Evolutionary conservation across 176 grass and related monocot genomes (phyloP).

Genomic region (sorghum (Sorghum bicolor)): DNA sequence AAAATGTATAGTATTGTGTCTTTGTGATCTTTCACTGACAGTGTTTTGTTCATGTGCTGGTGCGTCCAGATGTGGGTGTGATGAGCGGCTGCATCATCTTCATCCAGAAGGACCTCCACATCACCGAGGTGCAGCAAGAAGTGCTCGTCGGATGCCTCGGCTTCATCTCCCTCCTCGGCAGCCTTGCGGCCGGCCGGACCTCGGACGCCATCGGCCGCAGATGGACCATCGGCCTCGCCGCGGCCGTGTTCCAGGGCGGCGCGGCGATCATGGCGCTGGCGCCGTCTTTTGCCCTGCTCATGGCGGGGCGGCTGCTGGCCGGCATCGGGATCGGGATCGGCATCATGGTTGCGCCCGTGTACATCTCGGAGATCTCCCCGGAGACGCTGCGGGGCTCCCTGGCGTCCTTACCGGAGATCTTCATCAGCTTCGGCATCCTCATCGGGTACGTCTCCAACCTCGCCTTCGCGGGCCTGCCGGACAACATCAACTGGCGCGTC

Average conservation of each 20-base stretch:
- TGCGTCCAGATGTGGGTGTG: conserved; percentile 54
- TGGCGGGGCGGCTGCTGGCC: conserved; percentile 60
- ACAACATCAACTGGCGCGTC: conserved; percentile 58
- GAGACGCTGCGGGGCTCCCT: conserved; percentile 46
- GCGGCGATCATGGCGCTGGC: conserved; percentile 59
- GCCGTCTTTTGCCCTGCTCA: conserved; percentile 57
- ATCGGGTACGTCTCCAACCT: conserved; percentile 74
- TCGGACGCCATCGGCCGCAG: conserved; percentile 64
- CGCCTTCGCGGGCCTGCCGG: conserved; percentile 46
- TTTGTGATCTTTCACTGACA: background rate
- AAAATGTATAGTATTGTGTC: background rate
- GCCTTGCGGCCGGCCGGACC: conserved; percentile 50
- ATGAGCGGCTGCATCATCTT: conserved; percentile 83
- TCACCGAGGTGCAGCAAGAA: conserved; percentile 68
- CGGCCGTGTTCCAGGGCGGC: conserved; percentile 58
- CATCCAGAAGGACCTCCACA: conserved; percentile 73
- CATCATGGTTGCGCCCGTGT: conserved; percentile 72
- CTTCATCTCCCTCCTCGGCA: conserved; percentile 68
- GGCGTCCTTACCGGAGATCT: conserved; percentile 71
- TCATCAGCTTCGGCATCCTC: conserved; percentile 76
- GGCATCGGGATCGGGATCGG: conserved; percentile 72
- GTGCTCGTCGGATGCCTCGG: conserved; percentile 68
- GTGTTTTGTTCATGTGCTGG: background rate
- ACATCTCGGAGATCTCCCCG: conserved; percentile 78
- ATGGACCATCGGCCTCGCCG: conserved; percentile 72